Conservation (phyloP, 2,329 filamentous ascomycete species). For the Aphanoascus verrucosus region DNA sequence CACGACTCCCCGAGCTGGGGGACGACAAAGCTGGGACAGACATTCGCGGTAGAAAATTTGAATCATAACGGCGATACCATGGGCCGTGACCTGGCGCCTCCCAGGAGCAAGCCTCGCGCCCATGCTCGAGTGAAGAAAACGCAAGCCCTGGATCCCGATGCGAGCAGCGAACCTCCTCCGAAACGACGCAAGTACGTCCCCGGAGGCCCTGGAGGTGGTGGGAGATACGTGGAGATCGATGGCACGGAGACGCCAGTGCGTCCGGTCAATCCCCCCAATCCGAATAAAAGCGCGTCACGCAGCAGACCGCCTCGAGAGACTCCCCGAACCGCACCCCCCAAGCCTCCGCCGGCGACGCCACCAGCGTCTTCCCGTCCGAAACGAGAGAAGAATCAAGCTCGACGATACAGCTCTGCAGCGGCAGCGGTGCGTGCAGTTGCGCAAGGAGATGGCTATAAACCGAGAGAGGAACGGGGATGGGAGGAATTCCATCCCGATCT, state of each 20-base stretch:
- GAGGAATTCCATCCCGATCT: constrained; percentile 95
- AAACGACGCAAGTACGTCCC: constrained; percentile 73
- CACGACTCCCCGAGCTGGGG: not conserved
- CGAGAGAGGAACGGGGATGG: constrained; percentile 90
- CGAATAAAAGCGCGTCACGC: constrained; percentile 40
- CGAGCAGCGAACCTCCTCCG: constrained; percentile 48
- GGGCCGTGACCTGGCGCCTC: constrained; percentile 20
- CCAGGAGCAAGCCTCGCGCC: constrained; percentile 23
- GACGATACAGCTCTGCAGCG: constrained; percentile 67
- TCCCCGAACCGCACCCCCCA: constrained; percentile 4
- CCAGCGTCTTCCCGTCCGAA: constrained; percentile 32
- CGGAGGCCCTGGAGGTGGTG: constrained; percentile 75
- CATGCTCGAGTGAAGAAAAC: constrained; percentile 27
- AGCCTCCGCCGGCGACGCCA: constrained; percentile 28
- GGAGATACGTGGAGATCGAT: constrained; percentile 68
- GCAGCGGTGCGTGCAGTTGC: constrained; percentile 80
- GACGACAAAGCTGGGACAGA: not conserved
- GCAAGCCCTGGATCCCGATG: constrained; percentile 20
- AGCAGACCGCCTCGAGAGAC: constrained; percentile 42
- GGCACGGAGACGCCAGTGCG: constrained; percentile 48
- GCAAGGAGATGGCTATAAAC: constrained; percentile 93
- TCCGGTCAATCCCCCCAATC: constrained; percentile 23
- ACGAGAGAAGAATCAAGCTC: constrained; percentile 35
- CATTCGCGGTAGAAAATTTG: not conserved
- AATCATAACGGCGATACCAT: constrained; percentile 25